Base-by-base conservation (phyloP, 192 early-diverging fungal species). In the Backusella mclennaniae region DNA sequence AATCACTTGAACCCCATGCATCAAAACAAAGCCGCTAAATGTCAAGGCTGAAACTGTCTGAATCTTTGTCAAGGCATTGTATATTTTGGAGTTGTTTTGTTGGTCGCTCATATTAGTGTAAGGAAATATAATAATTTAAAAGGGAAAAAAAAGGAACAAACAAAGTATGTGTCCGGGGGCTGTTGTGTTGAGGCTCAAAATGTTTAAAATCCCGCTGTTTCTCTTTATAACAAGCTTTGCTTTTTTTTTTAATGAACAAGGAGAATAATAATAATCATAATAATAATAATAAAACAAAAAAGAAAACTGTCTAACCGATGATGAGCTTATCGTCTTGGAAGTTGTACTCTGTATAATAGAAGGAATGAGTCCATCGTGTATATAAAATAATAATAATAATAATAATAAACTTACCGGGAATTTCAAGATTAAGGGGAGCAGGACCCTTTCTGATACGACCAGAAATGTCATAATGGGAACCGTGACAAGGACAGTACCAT, bases 401-500 rank as follows among this genome's bases (percentile, higher is more conserved):
- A 53, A 53, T 12, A 19, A 1, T 11, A 8, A 31, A 88, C 80
- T 93, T 91, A 77, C 78, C 82, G 66, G 97, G 97, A 74, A 99
- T 91, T 88, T 99, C 97, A 84, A 99, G 89, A 91, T 99, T 99
- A 46, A 99, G 89, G 42, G 97, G 97, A 72, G 97, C 97, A 35
- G 97, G 97, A 72, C 97, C 97, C 90, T 98, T 97, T 80, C 97
- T 92, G 77, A 97, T 96, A 87, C 97, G 96, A 52, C 97, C 97
- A 73, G 96, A 96, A 78, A 99, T 96, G 84, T 99, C 97, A 84
- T 99, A 99, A 85, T 99, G 97, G 49, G 97, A 99, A 73, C 97
- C 97, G 88, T 99, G 97, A 92, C 97, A 99, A 69, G 97, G 97
- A 87, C 97, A 99, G 92, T 97, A 99, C 97, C 97, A 99, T 79